A percentile compares a stretch with the other conserved stretches of the same genome.
Evolutionary conservation across 805 yeast species (phyloP).

Genomic region (Zygosaccharomyces bailii): DNA sequence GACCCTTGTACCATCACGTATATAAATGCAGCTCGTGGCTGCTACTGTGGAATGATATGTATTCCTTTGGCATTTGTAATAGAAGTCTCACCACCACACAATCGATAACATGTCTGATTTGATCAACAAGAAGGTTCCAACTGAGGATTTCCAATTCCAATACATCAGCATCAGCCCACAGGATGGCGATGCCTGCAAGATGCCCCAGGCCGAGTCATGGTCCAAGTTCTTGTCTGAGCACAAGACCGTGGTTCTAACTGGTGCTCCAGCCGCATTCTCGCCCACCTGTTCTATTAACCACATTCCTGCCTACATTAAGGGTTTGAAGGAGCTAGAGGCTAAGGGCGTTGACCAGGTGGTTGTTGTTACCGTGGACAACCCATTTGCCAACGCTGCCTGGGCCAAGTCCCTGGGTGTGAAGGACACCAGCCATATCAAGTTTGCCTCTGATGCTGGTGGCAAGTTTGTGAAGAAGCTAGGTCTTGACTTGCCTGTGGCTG

Average conservation of each 20-base stretch:
- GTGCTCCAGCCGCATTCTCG: conserved; percentile 86
- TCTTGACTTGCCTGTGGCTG: conserved; percentile 50
- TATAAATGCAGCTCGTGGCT: not conserved
- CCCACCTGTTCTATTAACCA: conserved; percentile 75
- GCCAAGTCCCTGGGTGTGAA: conserved; percentile 41
- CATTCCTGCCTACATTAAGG: conserved; percentile 61
- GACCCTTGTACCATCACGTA: not conserved
- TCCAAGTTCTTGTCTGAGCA: conserved; percentile 28
- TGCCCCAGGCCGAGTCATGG: conserved; percentile 30
- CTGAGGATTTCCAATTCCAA: conserved; percentile 30
- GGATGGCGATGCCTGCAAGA: conserved; percentile 30
- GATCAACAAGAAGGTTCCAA: conserved; percentile 27
- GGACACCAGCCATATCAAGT: conserved; percentile 42
- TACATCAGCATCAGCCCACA: conserved; percentile 30
- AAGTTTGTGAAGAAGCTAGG: conserved; percentile 59
- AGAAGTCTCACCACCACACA: not conserved
- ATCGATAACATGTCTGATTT: conserved; percentile 18
- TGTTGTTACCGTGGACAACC: conserved; percentile 65
- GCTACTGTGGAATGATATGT: not conserved
- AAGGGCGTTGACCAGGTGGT: conserved; percentile 63
- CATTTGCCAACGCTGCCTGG: conserved; percentile 72
- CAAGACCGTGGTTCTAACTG: conserved; percentile 63
- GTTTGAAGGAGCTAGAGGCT: conserved; percentile 47
- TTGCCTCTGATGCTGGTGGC: conserved; percentile 66
- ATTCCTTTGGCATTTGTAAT: no score